Evolutionary conservation across 2,329 filamentous ascomycete species (phyloP), one percentile per base, ranked within the genome.

Genomic region (Clarireedia sp.): DNA sequence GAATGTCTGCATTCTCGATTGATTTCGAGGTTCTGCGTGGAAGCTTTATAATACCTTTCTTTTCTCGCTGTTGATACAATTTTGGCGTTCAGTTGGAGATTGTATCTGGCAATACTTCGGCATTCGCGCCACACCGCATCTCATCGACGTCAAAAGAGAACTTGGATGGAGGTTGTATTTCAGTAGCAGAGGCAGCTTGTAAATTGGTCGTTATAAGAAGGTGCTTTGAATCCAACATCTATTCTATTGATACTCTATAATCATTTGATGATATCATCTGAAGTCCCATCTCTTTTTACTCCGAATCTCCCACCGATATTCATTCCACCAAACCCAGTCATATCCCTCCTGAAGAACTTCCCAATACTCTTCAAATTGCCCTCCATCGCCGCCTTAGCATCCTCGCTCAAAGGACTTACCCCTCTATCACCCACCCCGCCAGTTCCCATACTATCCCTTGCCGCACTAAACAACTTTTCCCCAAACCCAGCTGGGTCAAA

Each of bases 331-430:
- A 92, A 79, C 2, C 85, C 82, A 29, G 88, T 87, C 60, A 92
- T 85, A 74, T 96, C 92, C 60, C 92, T 78, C 60, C 87, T 84
- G 75, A 97, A 97, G 73, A 97, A 96, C 72, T 95, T 96, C 23
- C 92, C 92, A 72, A 99, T 89, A 69, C 90, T 96, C 74, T 90
- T 91, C 71, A 97, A 70, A 71, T 96, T 96, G 72, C 95, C 91
- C 68, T 96, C 95, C 61, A 96, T 81, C 51, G 87, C 89, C 7
- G 81, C 82, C 65, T 86, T 83, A 54, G 81, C 77, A 54, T 76
- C 72, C 38, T 66, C 75, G 72, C 62, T 62, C 44, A 67, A 41
- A 19, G 66, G 66, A 57, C 63, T 56, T 43, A 50, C 55, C 8
- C 40, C 48, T 43, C 52, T 45, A 23, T 37, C 48, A 12, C 62